Evolutionary conservation across 2,329 filamentous ascomycete species (phyloP).

Genomic region (Septoria linicola): DNA sequence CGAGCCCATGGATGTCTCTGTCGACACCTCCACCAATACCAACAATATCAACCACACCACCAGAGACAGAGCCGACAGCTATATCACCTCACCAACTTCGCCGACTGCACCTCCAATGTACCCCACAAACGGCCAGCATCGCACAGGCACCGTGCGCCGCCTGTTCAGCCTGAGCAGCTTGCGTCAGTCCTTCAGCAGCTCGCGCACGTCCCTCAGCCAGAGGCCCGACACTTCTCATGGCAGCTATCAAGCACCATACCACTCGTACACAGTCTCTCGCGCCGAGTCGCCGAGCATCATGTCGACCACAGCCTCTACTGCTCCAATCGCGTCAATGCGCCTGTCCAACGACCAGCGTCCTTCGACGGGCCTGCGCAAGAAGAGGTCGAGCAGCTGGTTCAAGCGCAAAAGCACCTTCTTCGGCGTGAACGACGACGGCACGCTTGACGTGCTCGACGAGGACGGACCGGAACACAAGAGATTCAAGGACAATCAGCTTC

Average conservation of each 20-base stretch:
- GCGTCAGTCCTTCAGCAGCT: constrained; percentile 39
- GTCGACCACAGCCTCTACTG: constrained; percentile 26
- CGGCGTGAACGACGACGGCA: constrained; percentile 28
- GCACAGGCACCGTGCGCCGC: constrained; percentile 33
- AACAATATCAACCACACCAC: constrained; percentile 23
- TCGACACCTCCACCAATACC: constrained; percentile 17
- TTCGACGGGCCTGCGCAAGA: constrained; percentile 26
- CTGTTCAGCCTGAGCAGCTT: constrained; percentile 37
- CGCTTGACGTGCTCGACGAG: constrained; percentile 32
- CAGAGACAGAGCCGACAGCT: constrained; percentile 28
- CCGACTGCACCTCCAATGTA: constrained; percentile 12
- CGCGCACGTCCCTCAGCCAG: constrained; percentile 34
- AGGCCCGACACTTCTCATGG: constrained; percentile 23
- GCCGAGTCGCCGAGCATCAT: constrained; percentile 28
- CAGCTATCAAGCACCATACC: constrained; percentile 20
- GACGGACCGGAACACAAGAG: constrained; percentile 32
- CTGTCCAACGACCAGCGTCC: constrained; percentile 15
- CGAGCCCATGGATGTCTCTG: constrained; percentile 5
- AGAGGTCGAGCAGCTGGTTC: constrained; percentile 39
- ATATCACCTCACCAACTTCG: constrained; percentile 28
- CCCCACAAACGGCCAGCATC: constrained; percentile 19
- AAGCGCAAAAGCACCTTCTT: constrained; percentile 38
- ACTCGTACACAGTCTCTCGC: constrained; percentile 10
- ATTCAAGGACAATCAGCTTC: constrained; percentile 27
- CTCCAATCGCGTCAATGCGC: constrained; percentile 17